Evolutionary conservation across 108 stramenopile genomes (phyloP).

Genomic region (Pseudonitzschia delicatissima): DNA sequence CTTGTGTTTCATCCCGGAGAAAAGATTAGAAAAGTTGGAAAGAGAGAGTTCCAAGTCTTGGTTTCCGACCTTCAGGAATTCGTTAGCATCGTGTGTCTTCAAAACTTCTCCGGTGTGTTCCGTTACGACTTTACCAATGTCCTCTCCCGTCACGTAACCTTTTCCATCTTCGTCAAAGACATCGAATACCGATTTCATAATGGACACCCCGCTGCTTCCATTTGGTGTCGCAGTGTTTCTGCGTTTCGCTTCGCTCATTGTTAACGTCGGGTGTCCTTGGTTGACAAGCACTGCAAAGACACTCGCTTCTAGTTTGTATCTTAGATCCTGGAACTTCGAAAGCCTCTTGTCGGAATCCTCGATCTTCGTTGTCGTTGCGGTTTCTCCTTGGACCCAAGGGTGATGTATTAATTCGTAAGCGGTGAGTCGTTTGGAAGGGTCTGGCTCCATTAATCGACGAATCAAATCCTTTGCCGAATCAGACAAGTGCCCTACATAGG

Average conservation of each 20-base stretch:
- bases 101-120: slow-evolving; percentile 54
- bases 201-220: slow-evolving; percentile 39
- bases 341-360: slow-evolving; percentile 70
- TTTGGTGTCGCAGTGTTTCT: slow-evolving; percentile 19
- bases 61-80: slow-evolving; percentile 40
- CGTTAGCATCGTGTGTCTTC: slow-evolving; percentile 41
- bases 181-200: slow-evolving; percentile 75
- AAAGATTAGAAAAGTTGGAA: slow-evolving; percentile 66
- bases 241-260: slow-evolving; percentile 39
- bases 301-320: slow-evolving; percentile 62
- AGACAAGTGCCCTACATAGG: slow-evolving; percentile 52
- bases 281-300: slow-evolving; percentile 77
- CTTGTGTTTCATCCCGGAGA: slow-evolving; percentile 53
- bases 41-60: slow-evolving; percentile 45
- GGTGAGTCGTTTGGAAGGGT: slow-evolving; percentile 64
- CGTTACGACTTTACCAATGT: slow-evolving; percentile 63
- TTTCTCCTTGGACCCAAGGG: slow-evolving; percentile 85
- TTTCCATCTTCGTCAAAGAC: slow-evolving; percentile 74
- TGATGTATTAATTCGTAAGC: slow-evolving; percentile 81
- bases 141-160: slow-evolving; percentile 63
- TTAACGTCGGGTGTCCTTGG: slow-evolving; percentile 40
- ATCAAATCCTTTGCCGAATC: slow-evolving; percentile 76
- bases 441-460: slow-evolving; percentile 57
- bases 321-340: slow-evolving; percentile 60
- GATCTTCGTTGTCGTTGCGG: slow-evolving; percentile 65